A percentile compares a stretch with the other conserved stretches of the same genome.
phyloP scores from a whole-genome alignment of 768 basidiomycete species.

The Lactarius tabidus region DNA sequence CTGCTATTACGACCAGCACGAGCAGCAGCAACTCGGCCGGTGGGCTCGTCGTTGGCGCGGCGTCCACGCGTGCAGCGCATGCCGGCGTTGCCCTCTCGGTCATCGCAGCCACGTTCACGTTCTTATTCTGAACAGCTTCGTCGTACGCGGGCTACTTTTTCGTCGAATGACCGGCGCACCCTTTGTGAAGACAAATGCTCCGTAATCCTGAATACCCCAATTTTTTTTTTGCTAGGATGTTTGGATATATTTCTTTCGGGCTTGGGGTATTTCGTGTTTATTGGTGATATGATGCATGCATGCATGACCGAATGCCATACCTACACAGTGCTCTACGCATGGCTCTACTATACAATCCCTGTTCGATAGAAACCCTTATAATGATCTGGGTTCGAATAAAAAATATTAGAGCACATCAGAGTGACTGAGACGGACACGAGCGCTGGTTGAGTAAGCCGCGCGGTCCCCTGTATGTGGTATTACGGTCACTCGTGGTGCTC shows the following conservation, averaged over 20 bases:
- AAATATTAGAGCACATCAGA: neutral
- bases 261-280: neutral
- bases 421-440: neutral
- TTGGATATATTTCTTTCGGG: neutral
- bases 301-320: neutral
- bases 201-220: slow-evolving; percentile 1
- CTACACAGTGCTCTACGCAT: neutral
- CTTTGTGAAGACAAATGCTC: neutral
- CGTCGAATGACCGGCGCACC: neutral
- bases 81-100: slow-evolving; percentile 17
- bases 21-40: neutral
- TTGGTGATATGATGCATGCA: neutral
- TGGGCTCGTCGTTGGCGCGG: slow-evolving; percentile 1
- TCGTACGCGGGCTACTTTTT: neutral
- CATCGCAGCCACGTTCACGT: slow-evolving; percentile 18
- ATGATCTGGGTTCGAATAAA: neutral
- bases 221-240: neutral
- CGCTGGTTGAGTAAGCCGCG: slow-evolving; percentile 18
- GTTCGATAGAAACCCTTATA: neutral
- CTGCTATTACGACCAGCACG: neutral
- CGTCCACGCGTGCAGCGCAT: slow-evolving; percentile 7
- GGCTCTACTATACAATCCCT: too few relatives aligned
- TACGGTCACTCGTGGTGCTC: neutral
- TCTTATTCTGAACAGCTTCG: slow-evolving; percentile 11
- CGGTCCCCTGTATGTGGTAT: neutral